Evolutionary conservation across 2,329 filamentous ascomycete genomes (phyloP).

Genomic region (Penicillium sp.): DNA sequence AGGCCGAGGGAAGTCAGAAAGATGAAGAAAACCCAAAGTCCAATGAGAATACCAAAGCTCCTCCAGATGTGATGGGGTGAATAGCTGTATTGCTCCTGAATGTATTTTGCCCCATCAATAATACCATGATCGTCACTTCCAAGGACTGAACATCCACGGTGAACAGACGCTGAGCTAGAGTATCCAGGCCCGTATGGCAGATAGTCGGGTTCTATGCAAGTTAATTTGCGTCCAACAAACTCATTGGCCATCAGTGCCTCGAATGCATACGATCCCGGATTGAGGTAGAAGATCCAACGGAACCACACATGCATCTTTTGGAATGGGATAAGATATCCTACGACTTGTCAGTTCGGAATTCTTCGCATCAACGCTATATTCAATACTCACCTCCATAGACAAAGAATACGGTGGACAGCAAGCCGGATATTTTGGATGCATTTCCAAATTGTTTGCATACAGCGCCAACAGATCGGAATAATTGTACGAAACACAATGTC

Average conservation of each 20-base stretch:
- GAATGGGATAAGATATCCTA: conserved; percentile 53
- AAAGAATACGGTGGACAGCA: conserved; percentile 38
- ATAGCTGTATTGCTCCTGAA: conserved; percentile 47
- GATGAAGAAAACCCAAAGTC: conserved; percentile 66
- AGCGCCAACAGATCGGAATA: conserved; percentile 43
- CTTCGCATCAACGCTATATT: accelerated
- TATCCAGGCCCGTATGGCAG: conserved; percentile 42
- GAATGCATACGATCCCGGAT: conserved; percentile 60
- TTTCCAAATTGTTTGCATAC: conserved; percentile 41
- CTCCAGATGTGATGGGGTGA: conserved; percentile 52
- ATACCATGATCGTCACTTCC: conserved; percentile 24
- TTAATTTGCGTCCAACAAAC: conserved; percentile 49
- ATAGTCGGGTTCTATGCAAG: conserved; percentile 45
- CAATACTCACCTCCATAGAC: conserved; percentile 41
- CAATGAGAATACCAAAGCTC: conserved; percentile 69
- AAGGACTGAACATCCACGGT: conserved; percentile 27
- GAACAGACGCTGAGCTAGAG: conserved; percentile 12
- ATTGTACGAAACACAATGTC: conserved; percentile 45
- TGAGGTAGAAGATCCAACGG: conserved; percentile 53
- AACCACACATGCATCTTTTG: conserved; percentile 55
- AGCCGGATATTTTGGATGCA: conserved; percentile 40
- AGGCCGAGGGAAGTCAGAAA: conserved; percentile 64
- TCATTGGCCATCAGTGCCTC: conserved; percentile 61
- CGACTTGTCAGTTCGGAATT: neutral
- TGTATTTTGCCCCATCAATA: conserved; percentile 48